Base-by-base conservation (phyloP, 495 filamentous ascomycete genomes). In the Penicillium longicatenatum region DNA sequence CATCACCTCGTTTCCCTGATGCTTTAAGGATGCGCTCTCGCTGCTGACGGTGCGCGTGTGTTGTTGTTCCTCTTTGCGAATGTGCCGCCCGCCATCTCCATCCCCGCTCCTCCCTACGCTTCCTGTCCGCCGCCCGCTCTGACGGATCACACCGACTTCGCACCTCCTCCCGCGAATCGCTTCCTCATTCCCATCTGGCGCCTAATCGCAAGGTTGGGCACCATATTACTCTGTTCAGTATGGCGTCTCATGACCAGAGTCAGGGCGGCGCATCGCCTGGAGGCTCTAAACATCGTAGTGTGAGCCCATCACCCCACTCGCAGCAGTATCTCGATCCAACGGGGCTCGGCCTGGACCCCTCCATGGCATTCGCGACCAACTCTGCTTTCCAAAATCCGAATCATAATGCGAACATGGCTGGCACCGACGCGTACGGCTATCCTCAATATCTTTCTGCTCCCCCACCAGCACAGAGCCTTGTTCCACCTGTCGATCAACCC, bases 231-330 rank as follows among this genome's bases (percentile, higher is more conserved):
- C 19, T n/a, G 6, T n/a, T 48, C 64, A 57, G 54, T 30, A 78
- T 78, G 75, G 69, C 69, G 56, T 72, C 74, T 31, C 73, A 76
- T 56, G 70, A 75, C 33, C 67, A 62, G 45, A 54, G 52, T 62
- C 71, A 61, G 20, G 65, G 72, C 52, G 68, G 68, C 42, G 57
- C 67, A 49, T 66, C 69, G 47, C 60, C 70, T 22, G 66, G 41
- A 5, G 59, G 59, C 46, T 53, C 67, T 46, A 67, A 74, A 55
- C 72, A 65, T 65, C 74, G 74, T 58, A 75, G 74, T 52, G 66
- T 72, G 59, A 79, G 77, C 69, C 74, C 76, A 12, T 75, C 72
- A 44, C 59, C 69, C 43, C 74, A 75, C 63, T 60, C 55, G 52
- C 74, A 72, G 29, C 71, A 71, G 19, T 74, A 77, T 59, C 70